A percentile compares a stretch with the other conserved stretches of the same genome.
These are phyloP conservation scores for Penicillium roqueforti DNA, from an alignment of 495 filamentous ascomycete species.

Conservation along the genomic window DNA sequence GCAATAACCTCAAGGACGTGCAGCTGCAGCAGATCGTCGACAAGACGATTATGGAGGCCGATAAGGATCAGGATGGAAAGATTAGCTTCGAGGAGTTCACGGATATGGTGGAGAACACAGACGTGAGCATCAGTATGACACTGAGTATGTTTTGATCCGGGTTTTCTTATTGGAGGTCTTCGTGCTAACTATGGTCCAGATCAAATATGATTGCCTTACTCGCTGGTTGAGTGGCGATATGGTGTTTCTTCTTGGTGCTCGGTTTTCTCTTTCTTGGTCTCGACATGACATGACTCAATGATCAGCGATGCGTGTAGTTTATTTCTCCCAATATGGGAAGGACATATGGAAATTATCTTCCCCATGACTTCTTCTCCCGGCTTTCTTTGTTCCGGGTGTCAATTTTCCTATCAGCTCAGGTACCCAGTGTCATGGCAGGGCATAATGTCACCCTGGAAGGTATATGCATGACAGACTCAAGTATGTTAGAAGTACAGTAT, in stretches of 20 bases:
- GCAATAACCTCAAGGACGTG: slow-evolving; percentile 98
- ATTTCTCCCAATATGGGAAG: slow-evolving; percentile 11
- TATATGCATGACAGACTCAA: neutral
- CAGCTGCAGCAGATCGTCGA: slow-evolving; percentile 94
- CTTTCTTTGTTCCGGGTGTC: neutral
- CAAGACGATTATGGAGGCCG: slow-evolving; percentile 99
- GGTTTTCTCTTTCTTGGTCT: slow-evolving; percentile 5
- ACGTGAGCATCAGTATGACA: slow-evolving; percentile 98
- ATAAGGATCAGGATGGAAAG: slow-evolving; percentile 92
- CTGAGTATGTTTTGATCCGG: slow-evolving; percentile 59
- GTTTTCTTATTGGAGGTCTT: neutral
- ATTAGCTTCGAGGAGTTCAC: slow-evolving; percentile 99
- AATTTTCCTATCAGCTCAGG: neutral
- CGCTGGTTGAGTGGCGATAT: slow-evolving; percentile 4
- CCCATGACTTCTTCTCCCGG: neutral
- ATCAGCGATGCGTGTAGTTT: slow-evolving; percentile 31
- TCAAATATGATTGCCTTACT: slow-evolving; percentile 27
- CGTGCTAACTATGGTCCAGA: slow-evolving; percentile 28
- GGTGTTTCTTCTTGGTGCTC: slow-evolving; percentile 2
- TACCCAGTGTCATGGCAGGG: neutral
- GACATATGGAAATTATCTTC: slow-evolving; percentile 1
- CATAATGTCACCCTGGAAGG: slow-evolving; percentile 1
- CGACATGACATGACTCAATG: slow-evolving; percentile 31
- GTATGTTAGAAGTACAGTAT: slow-evolving; percentile 3
- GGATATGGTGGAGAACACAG: slow-evolving; percentile 97